phyloP scores from a whole-genome alignment of 2,329 filamentous ascomycete species.

The Leptographium lundbergii region DNA sequence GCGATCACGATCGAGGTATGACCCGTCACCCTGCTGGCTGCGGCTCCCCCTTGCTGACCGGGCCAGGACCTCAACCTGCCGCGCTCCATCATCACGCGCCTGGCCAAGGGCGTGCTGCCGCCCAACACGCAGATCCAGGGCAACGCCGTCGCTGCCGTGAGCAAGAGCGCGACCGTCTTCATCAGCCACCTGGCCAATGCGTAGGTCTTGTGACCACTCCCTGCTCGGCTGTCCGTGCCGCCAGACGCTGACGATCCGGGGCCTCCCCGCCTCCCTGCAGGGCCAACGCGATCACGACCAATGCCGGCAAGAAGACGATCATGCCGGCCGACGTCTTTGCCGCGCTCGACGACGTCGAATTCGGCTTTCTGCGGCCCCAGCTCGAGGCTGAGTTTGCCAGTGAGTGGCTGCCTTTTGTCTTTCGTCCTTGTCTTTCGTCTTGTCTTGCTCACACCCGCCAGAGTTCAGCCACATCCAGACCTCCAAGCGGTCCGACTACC shows the following conservation, averaged over 20 bases:
- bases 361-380: conserved; percentile 53
- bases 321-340: conserved; percentile 63
- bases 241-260: neutral
- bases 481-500: conserved; percentile 61
- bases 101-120: conserved; percentile 69
- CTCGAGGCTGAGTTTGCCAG: conserved; percentile 67
- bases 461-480: conserved; percentile 63
- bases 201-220: conserved; percentile 34
- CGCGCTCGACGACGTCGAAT: conserved; percentile 65
- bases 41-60: no score
- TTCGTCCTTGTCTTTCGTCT: neutral
- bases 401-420: conserved; percentile 28
- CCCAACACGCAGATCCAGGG: conserved; percentile 74
- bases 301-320: conserved; percentile 65
- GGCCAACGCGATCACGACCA: conserved; percentile 57
- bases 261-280: conserved; percentile 27
- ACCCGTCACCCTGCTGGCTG: no score
- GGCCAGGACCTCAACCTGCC: conserved; percentile 60
- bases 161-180: conserved; percentile 72
- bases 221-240: neutral
- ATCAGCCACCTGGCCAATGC: conserved; percentile 66
- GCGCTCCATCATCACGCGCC: conserved; percentile 66
- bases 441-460: conserved; percentile 17
- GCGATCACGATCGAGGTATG: conserved; percentile 41
- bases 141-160: conserved; percentile 67